Evolutionary conservation across 345 rosid species (phyloP), one percentile per base, ranked within the genome.

Genomic region (Sisymbrium irio): DNA sequence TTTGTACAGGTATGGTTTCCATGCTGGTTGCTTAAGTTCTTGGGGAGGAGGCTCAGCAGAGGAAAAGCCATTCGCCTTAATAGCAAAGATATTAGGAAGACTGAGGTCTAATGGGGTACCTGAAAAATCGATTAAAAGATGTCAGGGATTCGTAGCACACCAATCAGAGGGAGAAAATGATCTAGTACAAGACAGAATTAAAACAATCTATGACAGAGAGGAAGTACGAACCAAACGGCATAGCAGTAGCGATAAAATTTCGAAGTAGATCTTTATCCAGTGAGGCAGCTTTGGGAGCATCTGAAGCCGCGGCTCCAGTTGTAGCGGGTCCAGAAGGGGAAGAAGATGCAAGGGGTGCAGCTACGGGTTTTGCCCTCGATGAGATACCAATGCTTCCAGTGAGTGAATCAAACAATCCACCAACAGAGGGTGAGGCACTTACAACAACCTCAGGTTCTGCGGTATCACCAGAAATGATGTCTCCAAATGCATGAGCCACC

Each of bases 371-470:
- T 30, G 90, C 80, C 79, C 97, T 91, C 25, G 98, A 83, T 7
- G 98, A 85, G 71, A 93, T 88, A 70, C 98, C 98, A 60, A 91
- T 89, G 78, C 95, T 91, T 49, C 98, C 97, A 53, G 97, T 94
- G 39, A 94, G 80, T n/a, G 98, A 91, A 82, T 94, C 98, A 74
- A 94, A 84, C 84, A 94, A 71, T 12, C 97, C 97, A 22, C 96
- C 98, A 46, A 91, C 97, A 3, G 93, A 88, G 20, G 96, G 93
- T 49, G 96, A 79, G 9, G 81, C 78, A 77, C 69, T 86, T 32
- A 81, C 92, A 73, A 91, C 82, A 78, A 91, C 93, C 78, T 94
- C 98, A 67, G 96, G 97, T 71, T 94, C 98, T 3, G 79, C 80
- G 10, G 78, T 73, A 77, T 94, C 98, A 35, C 97, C 93, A 47